Conservation (phyloP, 352 stramenopile genomes). For the Phytophthora lateralis region DNA sequence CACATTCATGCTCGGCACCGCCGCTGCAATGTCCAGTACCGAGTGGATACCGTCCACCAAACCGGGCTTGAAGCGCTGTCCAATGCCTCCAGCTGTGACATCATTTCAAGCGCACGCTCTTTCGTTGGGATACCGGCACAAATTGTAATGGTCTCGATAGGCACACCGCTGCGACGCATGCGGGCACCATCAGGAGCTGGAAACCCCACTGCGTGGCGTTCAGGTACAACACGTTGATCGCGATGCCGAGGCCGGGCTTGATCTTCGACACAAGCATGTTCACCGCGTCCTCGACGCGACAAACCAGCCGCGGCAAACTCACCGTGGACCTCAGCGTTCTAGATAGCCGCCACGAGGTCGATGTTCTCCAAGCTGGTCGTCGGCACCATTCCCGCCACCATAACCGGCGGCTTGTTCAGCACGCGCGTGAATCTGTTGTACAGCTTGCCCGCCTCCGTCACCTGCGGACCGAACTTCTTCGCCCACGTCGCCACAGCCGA, state of each 20-base stretch:
- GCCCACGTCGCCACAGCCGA: conserved; percentile 46
- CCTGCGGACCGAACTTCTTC: conserved; percentile 51
- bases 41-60: conserved; percentile 78
- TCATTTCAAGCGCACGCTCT: conserved; percentile 83
- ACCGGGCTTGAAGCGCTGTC: conserved; percentile 87
- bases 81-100: conserved; percentile 58
- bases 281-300: conserved; percentile 58
- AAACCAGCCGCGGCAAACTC: conserved; percentile 83
- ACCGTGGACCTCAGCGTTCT: conserved; percentile 82
- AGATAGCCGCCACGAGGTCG: conserved; percentile 79
- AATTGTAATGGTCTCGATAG: conserved; percentile 91
- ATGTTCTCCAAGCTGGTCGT: conserved; percentile 83
- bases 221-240: conserved; percentile 91
- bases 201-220: conserved; percentile 91
- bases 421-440: conserved; percentile 74
- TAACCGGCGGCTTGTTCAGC: conserved; percentile 80
- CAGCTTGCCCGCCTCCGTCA: conserved; percentile 55
- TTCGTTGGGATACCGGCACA: conserved; percentile 81
- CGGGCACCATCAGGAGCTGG: conserved; percentile 88
- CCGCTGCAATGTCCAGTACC: conserved; percentile 77
- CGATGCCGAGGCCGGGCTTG: conserved; percentile 71
- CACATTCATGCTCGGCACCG: conserved; percentile 66
- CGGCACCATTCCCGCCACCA: conserved; percentile 86
- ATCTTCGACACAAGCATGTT: conserved; percentile 74
- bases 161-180: conserved; percentile 74